These are phyloP conservation scores for Acanthamoeba culbertsoni DNA, from an alignment of 208 protist genomes.

Conservation along the genomic window DNA sequence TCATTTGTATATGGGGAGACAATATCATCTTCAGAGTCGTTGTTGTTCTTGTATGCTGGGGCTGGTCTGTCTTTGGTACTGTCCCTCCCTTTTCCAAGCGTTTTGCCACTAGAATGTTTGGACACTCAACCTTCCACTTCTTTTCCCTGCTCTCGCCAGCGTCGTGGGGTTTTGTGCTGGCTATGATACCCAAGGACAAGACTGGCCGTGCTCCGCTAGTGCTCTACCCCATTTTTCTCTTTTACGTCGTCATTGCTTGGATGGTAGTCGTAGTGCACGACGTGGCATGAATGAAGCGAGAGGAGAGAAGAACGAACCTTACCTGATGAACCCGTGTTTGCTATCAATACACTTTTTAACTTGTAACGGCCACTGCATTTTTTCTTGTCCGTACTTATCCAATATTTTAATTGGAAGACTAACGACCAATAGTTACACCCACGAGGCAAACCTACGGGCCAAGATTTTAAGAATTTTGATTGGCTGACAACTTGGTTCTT, in stretches of 20 bases:
- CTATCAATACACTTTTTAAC: neutral
- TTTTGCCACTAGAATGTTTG: neutral
- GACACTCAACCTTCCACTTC: neutral
- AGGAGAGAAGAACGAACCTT: neutral
- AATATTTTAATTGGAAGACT: neutral
- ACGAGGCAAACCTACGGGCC: neutral
- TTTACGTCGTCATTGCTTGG: slow-evolving; percentile 91
- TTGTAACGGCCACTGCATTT: neutral
- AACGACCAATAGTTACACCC: neutral
- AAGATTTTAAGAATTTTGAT: neutral
- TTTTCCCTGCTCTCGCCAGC: slow-evolving; percentile 60
- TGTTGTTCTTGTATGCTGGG: slow-evolving; percentile 75
- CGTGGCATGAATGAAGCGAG: neutral
- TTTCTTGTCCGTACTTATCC: neutral
- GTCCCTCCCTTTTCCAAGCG: neutral
- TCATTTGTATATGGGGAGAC: slow-evolving; percentile 73
- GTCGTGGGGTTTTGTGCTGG: slow-evolving; percentile 89
- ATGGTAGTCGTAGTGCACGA: slow-evolving; percentile 78
- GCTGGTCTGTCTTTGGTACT: slow-evolving; percentile 85
- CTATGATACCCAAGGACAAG: slow-evolving; percentile 76
- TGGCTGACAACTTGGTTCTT: neutral
- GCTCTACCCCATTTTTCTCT: slow-evolving; percentile 91
- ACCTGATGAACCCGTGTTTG: neutral
- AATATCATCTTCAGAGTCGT: slow-evolving; percentile 82
- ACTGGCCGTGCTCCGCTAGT: slow-evolving; percentile 81